Evolutionary conservation across 2,329 filamentous ascomycete genomes (phyloP), one percentile per base, ranked within the genome.

Genomic region (Aphanoascus verrucosus): DNA sequence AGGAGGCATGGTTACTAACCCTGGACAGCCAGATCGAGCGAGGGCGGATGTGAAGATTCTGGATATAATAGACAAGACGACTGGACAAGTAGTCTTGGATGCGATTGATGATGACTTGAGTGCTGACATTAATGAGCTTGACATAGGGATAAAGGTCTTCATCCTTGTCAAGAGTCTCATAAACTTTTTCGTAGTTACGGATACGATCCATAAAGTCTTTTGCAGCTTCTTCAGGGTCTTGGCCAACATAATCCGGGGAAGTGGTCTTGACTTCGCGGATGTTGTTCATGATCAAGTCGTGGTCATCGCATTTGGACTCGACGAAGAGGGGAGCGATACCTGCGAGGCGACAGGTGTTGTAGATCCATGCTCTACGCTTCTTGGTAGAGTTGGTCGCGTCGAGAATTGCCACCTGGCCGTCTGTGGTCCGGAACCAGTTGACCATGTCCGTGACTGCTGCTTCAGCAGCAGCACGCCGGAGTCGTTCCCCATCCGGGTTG

Each of bases 381-480:
- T 94, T 94, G 57, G 93, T 97, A 6, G 88, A 94, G 71, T 98
- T 98, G 57, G 93, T 98, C 37, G 93, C 93, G 70, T 98, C 93
- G 35, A 98, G 77, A 61, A 98, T 94, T 38, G 88, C 91, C 52
- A 98, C 91, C 20, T 90, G 80, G 49, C 93, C 93, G 56, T 83
- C 79, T 9, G 76, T 80, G 48, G 82, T 74, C 45, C 79, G 74
- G 73, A 98, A 96, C 93, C 93, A 98, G 59, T 83, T 80, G 58
- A 94, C 74, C 93, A 98, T 97, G 71, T 98, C 93, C 53, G 81
- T 79, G 47, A 98, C 84, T 32, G 93, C 93, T 46, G 89, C 89
- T 72, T 96, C 86, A 46, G 91, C 93, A 20, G 93, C 93, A 43
- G 86, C 89, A 57, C 82, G 84, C 50, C 93, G 85, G 71, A 89